phyloP scores from a whole-genome alignment of 345 rosid genomes.

The Eucalyptus leucophloia region DNA sequence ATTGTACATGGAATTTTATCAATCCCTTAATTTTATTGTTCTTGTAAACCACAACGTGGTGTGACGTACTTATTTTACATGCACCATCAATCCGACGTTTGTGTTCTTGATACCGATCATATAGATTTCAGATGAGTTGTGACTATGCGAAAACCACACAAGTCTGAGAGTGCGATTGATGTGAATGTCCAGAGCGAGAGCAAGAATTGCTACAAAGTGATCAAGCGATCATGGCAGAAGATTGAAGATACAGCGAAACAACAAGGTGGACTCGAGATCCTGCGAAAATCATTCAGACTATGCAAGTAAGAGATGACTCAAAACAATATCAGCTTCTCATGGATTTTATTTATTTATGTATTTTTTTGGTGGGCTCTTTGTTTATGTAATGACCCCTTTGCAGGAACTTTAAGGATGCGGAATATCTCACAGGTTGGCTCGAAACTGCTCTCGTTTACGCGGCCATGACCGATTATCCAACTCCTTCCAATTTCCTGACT shows the following conservation, averaged over 20 bases:
- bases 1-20: no score
- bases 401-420: conserved; percentile 18
- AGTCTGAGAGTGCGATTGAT: not conserved
- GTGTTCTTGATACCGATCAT: not conserved
- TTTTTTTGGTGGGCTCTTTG: not conserved
- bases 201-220: conserved; percentile 45
- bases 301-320: conserved; percentile 25
- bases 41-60: not conserved
- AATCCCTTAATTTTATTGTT: no score
- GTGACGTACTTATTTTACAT: not conserved
- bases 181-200: conserved; percentile 26
- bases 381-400: not conserved
- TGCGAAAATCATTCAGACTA: conserved; percentile 25
- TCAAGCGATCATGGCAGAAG: conserved; percentile 36
- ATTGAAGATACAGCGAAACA: conserved; percentile 12
- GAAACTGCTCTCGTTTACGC: conserved; percentile 20
- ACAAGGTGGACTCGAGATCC: conserved; percentile 21
- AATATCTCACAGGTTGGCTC: conserved; percentile 15
- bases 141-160: not conserved
- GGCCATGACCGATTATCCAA: conserved; percentile 66
- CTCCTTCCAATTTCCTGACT: conserved; percentile 27
- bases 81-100: not conserved
- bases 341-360: not conserved
- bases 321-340: not conserved
- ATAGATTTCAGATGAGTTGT: not conserved